Percentiles rank a stretch among this genome's conserved stretches.
phyloP scores from a whole-genome alignment of 768 basidiomycete genomes.

The Suillus subaureus region DNA sequence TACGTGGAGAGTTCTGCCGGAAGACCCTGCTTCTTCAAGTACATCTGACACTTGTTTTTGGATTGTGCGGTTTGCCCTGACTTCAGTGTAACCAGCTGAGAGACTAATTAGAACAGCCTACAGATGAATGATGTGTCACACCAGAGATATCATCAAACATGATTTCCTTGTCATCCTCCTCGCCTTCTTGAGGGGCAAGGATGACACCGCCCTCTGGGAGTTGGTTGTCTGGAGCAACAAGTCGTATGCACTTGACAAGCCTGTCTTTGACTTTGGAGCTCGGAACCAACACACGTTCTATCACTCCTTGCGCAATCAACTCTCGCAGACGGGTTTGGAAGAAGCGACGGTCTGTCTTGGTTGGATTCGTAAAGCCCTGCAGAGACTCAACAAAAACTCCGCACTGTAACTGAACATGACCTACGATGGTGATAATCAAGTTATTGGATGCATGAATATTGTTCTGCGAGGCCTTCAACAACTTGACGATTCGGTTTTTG shows the following conservation, averaged over 20 bases:
- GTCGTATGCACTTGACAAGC: conserved; percentile 65
- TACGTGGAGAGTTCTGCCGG: conserved; percentile 76
- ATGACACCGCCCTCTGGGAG: conserved; percentile 39
- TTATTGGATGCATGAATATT: conserved; percentile 74
- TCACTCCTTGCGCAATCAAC: conserved; percentile 68
- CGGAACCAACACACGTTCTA: conserved; percentile 77
- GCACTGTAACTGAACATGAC: conserved; percentile 26
- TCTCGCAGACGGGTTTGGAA: conserved; percentile 76
- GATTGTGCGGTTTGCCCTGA: conserved; percentile 66
- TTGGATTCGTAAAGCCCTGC: conserved; percentile 77
- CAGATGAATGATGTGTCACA: conserved; percentile 21
- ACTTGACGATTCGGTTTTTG: conserved; percentile 67
- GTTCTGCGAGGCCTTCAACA: conserved; percentile 71
- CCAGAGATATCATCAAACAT: conserved; percentile 36
- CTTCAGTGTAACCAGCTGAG: conserved; percentile 39
- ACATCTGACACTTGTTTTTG: conserved; percentile 81
- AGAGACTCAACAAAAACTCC: neutral
- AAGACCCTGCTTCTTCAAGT: conserved; percentile 64
- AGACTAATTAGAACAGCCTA: neutral
- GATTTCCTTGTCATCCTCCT: conserved; percentile 43
- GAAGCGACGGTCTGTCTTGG: conserved; percentile 79
- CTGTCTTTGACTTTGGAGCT: conserved; percentile 50
- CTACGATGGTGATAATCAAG: conserved; percentile 74
- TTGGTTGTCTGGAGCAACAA: conserved; percentile 48
- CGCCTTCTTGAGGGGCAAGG: conserved; percentile 33